Percentiles rank a stretch among this genome's conserved stretches.
Conservation (phyloP, 805 yeast species). For the Yarrowia yakushimensis region DNA sequence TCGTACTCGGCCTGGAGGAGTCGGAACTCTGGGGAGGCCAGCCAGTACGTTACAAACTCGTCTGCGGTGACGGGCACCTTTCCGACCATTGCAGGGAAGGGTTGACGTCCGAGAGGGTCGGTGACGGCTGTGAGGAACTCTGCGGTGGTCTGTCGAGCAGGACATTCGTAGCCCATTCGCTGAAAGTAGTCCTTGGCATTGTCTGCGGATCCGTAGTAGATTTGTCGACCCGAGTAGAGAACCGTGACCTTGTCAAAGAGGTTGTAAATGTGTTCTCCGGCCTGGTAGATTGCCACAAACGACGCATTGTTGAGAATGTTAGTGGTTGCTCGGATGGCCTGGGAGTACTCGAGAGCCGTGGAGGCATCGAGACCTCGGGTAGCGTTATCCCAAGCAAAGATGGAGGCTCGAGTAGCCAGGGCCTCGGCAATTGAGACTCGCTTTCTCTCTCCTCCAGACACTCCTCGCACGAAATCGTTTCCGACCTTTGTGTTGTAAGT, state of each 20-base stretch:
- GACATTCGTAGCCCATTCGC: conserved; percentile 62
- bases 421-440: conserved; percentile 83
- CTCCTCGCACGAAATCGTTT: conserved; percentile 62
- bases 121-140: conserved; percentile 69
- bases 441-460: conserved; percentile 83
- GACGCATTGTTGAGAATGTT: conserved; percentile 52
- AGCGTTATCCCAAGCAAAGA: conserved; percentile 76
- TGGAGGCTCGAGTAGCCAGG: conserved; percentile 57
- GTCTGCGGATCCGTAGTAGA: conserved; percentile 58
- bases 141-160: conserved; percentile 64
- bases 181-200: conserved; percentile 57
- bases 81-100: conserved; percentile 47
- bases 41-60: conserved; percentile 62
- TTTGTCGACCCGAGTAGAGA: conserved; percentile 57
- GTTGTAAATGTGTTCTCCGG: conserved; percentile 62
- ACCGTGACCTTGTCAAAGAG: conserved; percentile 61
- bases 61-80: conserved; percentile 58
- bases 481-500: conserved; percentile 61
- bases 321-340: conserved; percentile 63
- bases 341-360: conserved; percentile 71
- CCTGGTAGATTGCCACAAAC: conserved; percentile 66
- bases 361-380: conserved; percentile 85
- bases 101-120: conserved; percentile 58
- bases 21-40: conserved; percentile 46
- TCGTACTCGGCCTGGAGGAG: conserved; percentile 47